A percentile compares a stretch with the other conserved stretches of the same genome.
Conservation (phyloP, 116 monocot species). For the Posidonia oceanica region DNA sequence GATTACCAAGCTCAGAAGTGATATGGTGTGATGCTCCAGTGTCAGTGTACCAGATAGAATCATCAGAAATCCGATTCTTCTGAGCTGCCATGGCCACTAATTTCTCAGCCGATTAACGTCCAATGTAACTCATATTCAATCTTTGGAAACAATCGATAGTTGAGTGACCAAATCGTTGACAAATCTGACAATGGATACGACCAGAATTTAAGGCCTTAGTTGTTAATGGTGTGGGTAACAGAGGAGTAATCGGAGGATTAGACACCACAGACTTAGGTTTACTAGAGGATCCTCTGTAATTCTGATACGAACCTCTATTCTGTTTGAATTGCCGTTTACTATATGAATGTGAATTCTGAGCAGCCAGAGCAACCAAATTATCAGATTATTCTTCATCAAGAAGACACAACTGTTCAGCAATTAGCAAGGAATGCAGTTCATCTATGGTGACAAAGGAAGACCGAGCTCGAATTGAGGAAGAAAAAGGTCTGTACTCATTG, state of each 20-base stretch:
- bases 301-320: too few relatives aligned
- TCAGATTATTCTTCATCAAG: background rate
- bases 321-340: too few relatives aligned
- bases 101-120: too few relatives aligned
- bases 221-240: too few relatives aligned
- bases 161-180: too few relatives aligned
- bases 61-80: background rate
- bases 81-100: too few relatives aligned
- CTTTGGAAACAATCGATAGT: too few relatives aligned
- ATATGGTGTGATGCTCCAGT: background rate
- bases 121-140: too few relatives aligned
- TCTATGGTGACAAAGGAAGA: background rate
- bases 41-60: background rate
- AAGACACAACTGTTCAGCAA: too few relatives aligned
- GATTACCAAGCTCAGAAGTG: background rate
- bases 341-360: background rate
- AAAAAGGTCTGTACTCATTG: background rate
- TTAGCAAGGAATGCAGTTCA: background rate
- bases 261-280: too few relatives aligned
- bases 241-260: too few relatives aligned
- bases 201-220: background rate
- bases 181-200: background rate
- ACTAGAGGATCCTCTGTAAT: background rate
- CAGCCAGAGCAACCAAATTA: background rate
- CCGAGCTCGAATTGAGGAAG: background rate